These are phyloP conservation scores for Crithidia thermophila DNA, from an alignment of 208 protist species.

Conservation along the genomic window DNA sequence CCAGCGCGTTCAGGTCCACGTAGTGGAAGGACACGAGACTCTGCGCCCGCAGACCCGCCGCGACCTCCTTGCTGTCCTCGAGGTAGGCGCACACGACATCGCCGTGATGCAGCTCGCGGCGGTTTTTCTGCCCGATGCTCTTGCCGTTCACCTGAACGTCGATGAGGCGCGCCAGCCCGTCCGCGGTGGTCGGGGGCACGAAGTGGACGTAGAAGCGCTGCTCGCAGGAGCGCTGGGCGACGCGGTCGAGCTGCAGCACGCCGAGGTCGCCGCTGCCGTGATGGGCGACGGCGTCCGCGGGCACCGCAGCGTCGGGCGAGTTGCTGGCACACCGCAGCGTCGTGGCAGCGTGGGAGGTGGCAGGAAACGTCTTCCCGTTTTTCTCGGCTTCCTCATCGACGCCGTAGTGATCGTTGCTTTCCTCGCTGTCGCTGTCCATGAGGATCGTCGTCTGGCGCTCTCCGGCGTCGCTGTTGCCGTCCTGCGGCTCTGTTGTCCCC, in stretches of 20 bases:
- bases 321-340: background rate
- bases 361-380: no score
- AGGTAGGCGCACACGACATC: constrained; percentile 68
- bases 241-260: constrained; percentile 57
- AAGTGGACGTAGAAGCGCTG: constrained; percentile 61
- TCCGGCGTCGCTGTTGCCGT: no score
- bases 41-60: constrained; percentile 29
- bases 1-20: constrained; percentile 69
- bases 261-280: no score
- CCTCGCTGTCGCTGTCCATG: background rate
- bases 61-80: constrained; percentile 32
- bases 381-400: background rate
- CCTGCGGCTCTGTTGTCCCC: no score
- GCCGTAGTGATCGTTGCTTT: background rate
- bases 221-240: constrained; percentile 60
- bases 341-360: no score
- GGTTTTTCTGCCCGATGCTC: constrained; percentile 36
- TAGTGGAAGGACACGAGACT: constrained; percentile 69
- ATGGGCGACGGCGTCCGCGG: background rate
- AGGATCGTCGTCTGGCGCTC: background rate
- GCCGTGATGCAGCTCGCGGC: constrained; percentile 60
- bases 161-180: constrained; percentile 24
- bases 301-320: background rate
- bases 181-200: constrained; percentile 32
- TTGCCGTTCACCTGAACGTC: constrained; percentile 71